Conservation (phyloP, 257 asterid genomes). For the Nicotiana benthamiana region DNA sequence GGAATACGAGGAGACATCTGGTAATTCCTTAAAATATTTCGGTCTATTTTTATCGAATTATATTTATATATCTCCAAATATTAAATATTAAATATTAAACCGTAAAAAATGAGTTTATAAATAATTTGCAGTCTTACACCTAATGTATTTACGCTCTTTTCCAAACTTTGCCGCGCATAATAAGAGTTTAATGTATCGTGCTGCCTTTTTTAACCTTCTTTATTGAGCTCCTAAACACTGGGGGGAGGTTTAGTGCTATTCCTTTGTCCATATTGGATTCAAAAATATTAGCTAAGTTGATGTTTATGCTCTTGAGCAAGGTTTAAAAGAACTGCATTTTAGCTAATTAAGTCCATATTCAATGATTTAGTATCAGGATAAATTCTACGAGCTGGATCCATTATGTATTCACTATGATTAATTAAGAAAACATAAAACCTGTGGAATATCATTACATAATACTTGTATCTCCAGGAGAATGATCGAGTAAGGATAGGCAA, state of each 20-base stretch:
- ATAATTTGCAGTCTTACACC: not conserved
- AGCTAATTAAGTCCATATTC: not conserved
- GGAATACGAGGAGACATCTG: too few species aligned
- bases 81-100: too few species aligned
- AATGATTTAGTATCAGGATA: not conserved
- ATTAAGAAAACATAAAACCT: not conserved
- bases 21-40: too few species aligned
- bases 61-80: too few species aligned
- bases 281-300: not conserved
- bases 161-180: too few species aligned
- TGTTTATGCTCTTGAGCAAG: not conserved
- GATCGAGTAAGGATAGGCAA: conserved; percentile 62
- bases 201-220: not conserved
- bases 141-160: not conserved
- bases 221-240: not conserved
- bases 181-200: not conserved
- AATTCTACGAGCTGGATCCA: not conserved
- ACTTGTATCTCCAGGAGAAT: conserved; percentile 73
- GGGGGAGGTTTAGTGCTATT: not conserved
- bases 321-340: not conserved
- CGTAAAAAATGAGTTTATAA: too few species aligned
- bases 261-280: not conserved
- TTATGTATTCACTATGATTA: not conserved
- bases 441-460: not conserved
- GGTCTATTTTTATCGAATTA: too few species aligned